These are phyloP conservation scores for Nitzschia putrida DNA, from an alignment of 108 stramenopile genomes.

Conservation along the genomic window DNA sequence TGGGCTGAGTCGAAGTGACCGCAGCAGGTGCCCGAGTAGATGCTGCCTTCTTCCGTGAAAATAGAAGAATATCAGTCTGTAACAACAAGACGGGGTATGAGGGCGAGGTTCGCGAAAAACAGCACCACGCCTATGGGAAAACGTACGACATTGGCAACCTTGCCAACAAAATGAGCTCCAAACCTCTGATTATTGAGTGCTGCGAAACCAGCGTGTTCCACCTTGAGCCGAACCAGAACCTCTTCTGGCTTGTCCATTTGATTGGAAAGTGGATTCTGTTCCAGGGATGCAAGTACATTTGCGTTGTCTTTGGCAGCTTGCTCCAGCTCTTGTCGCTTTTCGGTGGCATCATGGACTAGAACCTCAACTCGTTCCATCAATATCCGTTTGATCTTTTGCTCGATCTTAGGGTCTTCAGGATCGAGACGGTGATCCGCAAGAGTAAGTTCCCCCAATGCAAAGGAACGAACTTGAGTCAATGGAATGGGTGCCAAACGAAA, in stretches of 20 bases:
- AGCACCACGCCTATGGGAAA: not conserved
- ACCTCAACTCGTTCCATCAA: constrained; percentile 66
- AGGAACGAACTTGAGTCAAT: constrained; percentile 73
- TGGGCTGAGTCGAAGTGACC: constrained; percentile 44
- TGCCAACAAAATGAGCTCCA: constrained; percentile 87
- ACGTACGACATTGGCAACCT: constrained; percentile 84
- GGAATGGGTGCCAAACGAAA: constrained; percentile 80
- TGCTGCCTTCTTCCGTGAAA: constrained; percentile 61
- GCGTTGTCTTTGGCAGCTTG: constrained; percentile 37
- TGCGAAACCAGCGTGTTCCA: constrained; percentile 94
- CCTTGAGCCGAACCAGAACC: constrained; percentile 89
- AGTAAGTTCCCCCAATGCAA: constrained; percentile 70
- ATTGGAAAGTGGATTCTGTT: constrained; percentile 45
- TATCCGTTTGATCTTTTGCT: constrained; percentile 61
- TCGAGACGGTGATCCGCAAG: constrained; percentile 59
- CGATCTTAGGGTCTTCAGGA: constrained; percentile 79
- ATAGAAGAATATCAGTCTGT: constrained; percentile 80
- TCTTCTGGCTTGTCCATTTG: constrained; percentile 72
- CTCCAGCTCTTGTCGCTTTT: constrained; percentile 43
- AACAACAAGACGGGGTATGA: not conserved
- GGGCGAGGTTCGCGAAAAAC: not conserved
- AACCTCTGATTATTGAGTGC: constrained; percentile 91
- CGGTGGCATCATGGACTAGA: constrained; percentile 59
- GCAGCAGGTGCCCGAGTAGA: not conserved
- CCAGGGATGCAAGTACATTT: constrained; percentile 28